phyloP scores from a whole-genome alignment of 1,139 yeast species.

The Nakaseomyces uthaithaninus region DNA sequence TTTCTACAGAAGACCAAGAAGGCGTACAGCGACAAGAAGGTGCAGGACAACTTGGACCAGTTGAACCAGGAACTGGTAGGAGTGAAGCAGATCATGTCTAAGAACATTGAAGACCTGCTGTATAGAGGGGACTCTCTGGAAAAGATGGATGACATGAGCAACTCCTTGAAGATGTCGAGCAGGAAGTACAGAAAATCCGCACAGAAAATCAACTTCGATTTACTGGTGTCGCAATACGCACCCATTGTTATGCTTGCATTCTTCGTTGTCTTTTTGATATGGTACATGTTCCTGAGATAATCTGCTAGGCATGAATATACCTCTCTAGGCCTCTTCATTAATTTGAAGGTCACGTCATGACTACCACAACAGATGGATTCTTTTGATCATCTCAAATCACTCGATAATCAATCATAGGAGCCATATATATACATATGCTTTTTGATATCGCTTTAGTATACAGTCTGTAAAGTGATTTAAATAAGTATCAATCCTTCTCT shows the following conservation, averaged over 20 bases:
- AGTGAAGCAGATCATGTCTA: constrained; percentile 91
- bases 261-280: constrained; percentile 66
- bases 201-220: constrained; percentile 81
- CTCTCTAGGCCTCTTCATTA: too few species aligned
- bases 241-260: constrained; percentile 72
- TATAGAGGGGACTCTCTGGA: constrained; percentile 94
- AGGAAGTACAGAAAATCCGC: constrained; percentile 86
- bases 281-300: constrained; percentile 66
- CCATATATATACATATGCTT: too few species aligned
- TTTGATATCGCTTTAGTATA: too few species aligned
- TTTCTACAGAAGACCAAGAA: constrained; percentile 83
- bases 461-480: too few species aligned
- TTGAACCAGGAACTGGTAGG: constrained; percentile 83
- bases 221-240: constrained; percentile 79
- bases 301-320: neutral
- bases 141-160: constrained; percentile 82
- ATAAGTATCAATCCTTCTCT: too few species aligned
- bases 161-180: constrained; percentile 71
- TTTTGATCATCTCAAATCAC: too few species aligned
- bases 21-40: constrained; percentile 83
- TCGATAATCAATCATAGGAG: too few species aligned
- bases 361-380: too few species aligned
- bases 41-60: constrained; percentile 78
- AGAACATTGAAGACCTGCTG: constrained; percentile 86
- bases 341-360: too few species aligned